Evolutionary conservation across 129 eudicot genomes (phyloP).

Genomic region (Helianthus annuus): DNA sequence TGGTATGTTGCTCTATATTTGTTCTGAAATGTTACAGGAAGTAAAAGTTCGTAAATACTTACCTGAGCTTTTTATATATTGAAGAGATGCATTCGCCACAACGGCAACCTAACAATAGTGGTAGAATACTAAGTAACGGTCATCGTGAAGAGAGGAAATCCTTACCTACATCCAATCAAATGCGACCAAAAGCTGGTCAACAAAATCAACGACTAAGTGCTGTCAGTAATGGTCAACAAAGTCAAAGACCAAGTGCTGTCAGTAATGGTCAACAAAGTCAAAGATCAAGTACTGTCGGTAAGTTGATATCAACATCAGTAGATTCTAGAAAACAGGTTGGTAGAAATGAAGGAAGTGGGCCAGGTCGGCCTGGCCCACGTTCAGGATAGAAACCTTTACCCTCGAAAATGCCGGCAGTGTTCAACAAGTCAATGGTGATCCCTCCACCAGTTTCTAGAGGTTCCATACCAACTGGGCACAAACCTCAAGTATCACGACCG

Average conservation of each 20-base stretch:
- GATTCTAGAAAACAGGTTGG: constrained; percentile 57
- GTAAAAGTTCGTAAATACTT: constrained; percentile 31
- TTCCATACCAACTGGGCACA: constrained; percentile 37
- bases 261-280: constrained; percentile 24
- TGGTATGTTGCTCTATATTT: constrained; percentile 50
- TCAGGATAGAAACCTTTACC: constrained; percentile 45
- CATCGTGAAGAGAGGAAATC: constrained; percentile 53
- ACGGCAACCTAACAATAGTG: constrained; percentile 47
- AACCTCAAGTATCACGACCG: constrained; percentile 35
- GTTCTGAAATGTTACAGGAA: not conserved
- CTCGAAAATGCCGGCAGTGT: constrained; percentile 32
- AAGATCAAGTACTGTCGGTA: constrained; percentile 43
- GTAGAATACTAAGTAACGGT: constrained; percentile 38
- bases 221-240: constrained; percentile 18
- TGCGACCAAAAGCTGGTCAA: constrained; percentile 42
- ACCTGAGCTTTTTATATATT: constrained; percentile 53
- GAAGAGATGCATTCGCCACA: constrained; percentile 62
- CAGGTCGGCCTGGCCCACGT: constrained; percentile 53
- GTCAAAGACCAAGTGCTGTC: not conserved
- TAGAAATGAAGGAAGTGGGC: constrained; percentile 65
- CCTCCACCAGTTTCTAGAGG: constrained; percentile 43
- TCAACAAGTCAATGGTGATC: constrained; percentile 37
- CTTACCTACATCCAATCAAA: constrained; percentile 33
- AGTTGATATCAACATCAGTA: constrained; percentile 29
- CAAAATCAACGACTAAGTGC: constrained; percentile 13